A percentile compares a stretch with the other conserved stretches of the same genome.
phyloP scores from a whole-genome alignment of 768 basidiomycete genomes.

The Boletus subcaerulescens region DNA sequence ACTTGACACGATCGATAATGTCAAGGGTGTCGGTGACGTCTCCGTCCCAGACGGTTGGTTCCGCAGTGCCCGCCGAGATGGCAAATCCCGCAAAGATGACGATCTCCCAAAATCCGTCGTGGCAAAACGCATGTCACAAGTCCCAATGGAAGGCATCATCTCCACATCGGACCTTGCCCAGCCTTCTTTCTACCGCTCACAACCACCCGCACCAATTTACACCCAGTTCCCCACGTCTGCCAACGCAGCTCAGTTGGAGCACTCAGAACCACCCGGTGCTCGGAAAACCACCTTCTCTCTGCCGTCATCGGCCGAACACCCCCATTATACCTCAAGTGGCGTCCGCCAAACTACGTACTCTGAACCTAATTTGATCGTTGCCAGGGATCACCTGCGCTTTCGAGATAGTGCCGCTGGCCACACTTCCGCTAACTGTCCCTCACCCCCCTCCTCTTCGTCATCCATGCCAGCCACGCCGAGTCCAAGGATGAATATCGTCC shows the following conservation, averaged over 20 bases:
- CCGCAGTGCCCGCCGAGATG: conserved; percentile 71
- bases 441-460: conserved; percentile 37
- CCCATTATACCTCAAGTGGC: conserved; percentile 15
- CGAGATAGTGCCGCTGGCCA: conserved; percentile 23
- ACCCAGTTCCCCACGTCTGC: conserved; percentile 34
- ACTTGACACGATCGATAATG: conserved; percentile 67
- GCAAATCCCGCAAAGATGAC: conserved; percentile 40
- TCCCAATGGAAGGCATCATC: conserved; percentile 30
- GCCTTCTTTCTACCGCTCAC: conserved; percentile 21
- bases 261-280: conserved; percentile 15
- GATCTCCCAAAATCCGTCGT: conserved; percentile 50
- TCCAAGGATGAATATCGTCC: conserved; percentile 20
- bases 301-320: conserved; percentile 29
- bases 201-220: conserved; percentile 23
- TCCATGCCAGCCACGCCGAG: conserved; percentile 40
- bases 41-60: conserved; percentile 76
- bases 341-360: conserved; percentile 33
- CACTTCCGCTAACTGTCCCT: conserved; percentile 25
- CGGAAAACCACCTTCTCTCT: conserved; percentile 32
- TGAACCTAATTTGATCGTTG: conserved; percentile 26
- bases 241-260: conserved; percentile 26
- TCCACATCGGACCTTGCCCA: conserved; percentile 18
- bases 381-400: conserved; percentile 19
- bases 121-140: conserved; percentile 34
- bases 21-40: conserved; percentile 63